Conservation (phyloP, 345 rosid species). For the Carallia brachiata region DNA sequence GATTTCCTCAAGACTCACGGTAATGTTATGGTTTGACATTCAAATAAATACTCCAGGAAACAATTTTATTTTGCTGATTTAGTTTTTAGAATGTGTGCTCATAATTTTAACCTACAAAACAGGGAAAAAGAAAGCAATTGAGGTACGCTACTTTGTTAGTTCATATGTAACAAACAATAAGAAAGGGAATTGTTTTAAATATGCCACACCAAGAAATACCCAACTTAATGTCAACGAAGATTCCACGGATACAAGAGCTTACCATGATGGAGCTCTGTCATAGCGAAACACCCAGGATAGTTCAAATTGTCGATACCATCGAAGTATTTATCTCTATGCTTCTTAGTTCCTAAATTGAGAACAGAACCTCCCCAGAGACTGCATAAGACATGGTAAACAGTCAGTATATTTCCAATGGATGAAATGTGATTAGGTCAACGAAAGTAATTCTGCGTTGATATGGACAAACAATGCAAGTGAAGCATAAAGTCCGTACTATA, state of each 20-base stretch:
- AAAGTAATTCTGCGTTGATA: background rate
- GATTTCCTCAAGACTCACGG: background rate
- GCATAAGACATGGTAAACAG: slow-evolving; percentile 14
- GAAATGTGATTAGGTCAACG: background rate
- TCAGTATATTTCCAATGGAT: background rate
- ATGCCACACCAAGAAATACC: background rate
- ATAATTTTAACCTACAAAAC: background rate
- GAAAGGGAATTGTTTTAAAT: background rate
- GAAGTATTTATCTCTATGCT: slow-evolving; percentile 83
- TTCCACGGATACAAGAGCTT: slow-evolving; percentile 9
- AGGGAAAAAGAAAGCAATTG: background rate
- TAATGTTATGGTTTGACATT: background rate
- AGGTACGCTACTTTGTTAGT: background rate
- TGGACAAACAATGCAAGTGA: background rate
- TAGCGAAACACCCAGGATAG: slow-evolving; percentile 95
- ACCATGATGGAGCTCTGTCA: slow-evolving; percentile 99
- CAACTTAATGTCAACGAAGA: background rate
- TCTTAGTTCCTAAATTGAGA: slow-evolving; percentile 92
- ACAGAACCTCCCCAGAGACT: slow-evolving; percentile 99
- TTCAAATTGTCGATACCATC: slow-evolving; percentile 80
- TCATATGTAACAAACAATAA: background rate
- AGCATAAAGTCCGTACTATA: too few species aligned
- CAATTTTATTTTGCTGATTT: too few species aligned
- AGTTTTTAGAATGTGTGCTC: too few species aligned
- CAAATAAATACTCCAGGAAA: background rate